Conservation (phyloP, 179 eudicot genomes). For the Silene vulgaris region DNA sequence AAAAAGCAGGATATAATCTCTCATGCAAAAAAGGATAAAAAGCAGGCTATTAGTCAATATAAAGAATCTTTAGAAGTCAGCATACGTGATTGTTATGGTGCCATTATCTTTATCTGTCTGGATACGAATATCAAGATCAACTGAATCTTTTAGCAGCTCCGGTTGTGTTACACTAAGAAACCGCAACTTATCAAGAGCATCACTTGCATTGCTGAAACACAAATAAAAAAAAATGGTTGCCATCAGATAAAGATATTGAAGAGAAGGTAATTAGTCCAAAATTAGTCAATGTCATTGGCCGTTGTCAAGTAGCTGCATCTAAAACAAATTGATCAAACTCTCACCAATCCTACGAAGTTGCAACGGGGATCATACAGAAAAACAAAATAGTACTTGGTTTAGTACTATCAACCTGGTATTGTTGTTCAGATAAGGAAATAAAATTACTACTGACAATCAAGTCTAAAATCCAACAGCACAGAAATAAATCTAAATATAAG, state of each 20-base stretch:
- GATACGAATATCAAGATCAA: constrained; percentile 84
- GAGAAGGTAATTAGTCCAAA: not conserved
- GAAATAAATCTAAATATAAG: not conserved
- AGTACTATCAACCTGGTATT: not conserved
- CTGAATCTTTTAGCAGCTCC: constrained; percentile 55
- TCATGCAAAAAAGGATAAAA: constrained; percentile 5
- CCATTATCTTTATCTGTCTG: constrained; percentile 83
- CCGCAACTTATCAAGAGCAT: constrained; percentile 95
- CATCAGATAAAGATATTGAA: constrained; percentile 1
- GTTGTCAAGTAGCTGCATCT: not conserved
- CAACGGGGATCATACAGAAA: not conserved
- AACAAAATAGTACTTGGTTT: not conserved
- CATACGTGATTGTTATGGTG: constrained; percentile 80
- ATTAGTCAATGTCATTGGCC: not conserved
- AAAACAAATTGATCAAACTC: not conserved
- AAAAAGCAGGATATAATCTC: not conserved
- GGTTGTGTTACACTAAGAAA: constrained; percentile 85
- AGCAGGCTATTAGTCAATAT: not conserved
- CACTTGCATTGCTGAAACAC: constrained; percentile 84
- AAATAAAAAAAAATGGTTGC: not conserved
- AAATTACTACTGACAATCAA: not conserved
- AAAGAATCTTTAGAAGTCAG: not conserved
- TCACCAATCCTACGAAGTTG: not conserved
- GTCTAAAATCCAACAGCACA: not conserved
- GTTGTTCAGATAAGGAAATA: too few species aligned